Base-by-base conservation (phyloP, 192 early-diverging fungal species). In the Irineochytrium annulatum region DNA sequence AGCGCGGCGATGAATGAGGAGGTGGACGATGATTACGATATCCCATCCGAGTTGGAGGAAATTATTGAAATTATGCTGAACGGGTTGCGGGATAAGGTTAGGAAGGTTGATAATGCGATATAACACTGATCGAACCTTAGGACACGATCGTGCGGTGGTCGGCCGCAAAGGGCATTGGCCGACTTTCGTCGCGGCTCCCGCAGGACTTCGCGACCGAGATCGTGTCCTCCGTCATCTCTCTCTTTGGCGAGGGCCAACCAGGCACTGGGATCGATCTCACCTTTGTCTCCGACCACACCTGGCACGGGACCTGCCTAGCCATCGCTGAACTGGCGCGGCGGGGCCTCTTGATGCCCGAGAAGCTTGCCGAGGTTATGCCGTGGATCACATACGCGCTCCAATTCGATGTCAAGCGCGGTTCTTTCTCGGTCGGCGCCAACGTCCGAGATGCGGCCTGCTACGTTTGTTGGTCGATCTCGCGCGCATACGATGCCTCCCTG, bases 91-190 rank as follows among this genome's bases (percentile, higher is more conserved):
- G 91, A 96, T 62, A 91, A 83, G 60, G 86, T 58, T 22, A 1
- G 39, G 8, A 41, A n/a, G n/a, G 81, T 77, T 52, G 67, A 52
- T 17, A 61, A 33, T 60, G 13, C 39, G 35, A 19, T 59, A 0
- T 24, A 1, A 13, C 52, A 39, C 29, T 41, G 29, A 29, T 14
- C 33, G 16, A 31, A 44, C 6, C 14, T 3, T 44, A 80, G 76
- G 87, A 93, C 59, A 99, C 97, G 0, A 89, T 99, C 59, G 95
- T 99, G 2, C 86, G 97, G 52, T 97, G 93, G 93, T 95, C 93
- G 8, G 86, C 93, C 3, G 94, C 97, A 5, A 99, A 99, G 77
- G 97, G 95, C 13, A 75, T 99, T 49, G 97, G 91, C 3, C 79
- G 97, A 45, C 83, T 99, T 54, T 72, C 87, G 2, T 85, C 86